A percentile compares a stretch with the other conserved stretches of the same genome.
Evolutionary conservation across 495 filamentous ascomycete species (phyloP).

Genomic region (Daldinia concentrica): DNA sequence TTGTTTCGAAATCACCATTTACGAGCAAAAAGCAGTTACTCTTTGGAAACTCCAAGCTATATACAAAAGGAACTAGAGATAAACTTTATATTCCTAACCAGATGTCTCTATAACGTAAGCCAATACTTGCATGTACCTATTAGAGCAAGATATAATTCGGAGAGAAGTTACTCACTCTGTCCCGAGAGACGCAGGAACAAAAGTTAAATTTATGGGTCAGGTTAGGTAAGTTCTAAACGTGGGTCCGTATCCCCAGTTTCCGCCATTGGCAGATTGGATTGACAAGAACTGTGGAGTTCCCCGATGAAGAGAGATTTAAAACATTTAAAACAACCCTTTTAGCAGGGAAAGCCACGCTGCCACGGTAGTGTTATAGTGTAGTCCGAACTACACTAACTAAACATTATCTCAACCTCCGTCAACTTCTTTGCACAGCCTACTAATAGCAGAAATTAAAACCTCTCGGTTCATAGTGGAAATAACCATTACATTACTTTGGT

Average conservation of each 20-base stretch:
- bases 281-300: background rate
- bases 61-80: background rate
- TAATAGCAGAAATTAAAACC: background rate
- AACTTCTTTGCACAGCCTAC: background rate
- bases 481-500: background rate
- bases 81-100: background rate
- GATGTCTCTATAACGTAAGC: background rate
- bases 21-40: background rate
- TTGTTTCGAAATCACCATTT: conserved; percentile 4
- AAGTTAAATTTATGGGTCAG: conserved; percentile 1
- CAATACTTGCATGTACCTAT: too few relatives aligned
- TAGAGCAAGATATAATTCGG: background rate
- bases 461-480: background rate
- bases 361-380: background rate
- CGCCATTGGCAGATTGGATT: background rate
- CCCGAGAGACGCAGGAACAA: background rate
- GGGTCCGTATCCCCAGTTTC: background rate
- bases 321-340: background rate
- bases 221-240: background rate
- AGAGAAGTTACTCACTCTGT: background rate
- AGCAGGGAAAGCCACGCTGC: background rate
- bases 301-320: conserved; percentile 4
- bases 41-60: background rate
- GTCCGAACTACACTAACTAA: too few relatives aligned
- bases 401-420: background rate